phyloP scores from a whole-genome alignment of 2,329 filamentous ascomycete species.

The Colletotrichum sp. region DNA sequence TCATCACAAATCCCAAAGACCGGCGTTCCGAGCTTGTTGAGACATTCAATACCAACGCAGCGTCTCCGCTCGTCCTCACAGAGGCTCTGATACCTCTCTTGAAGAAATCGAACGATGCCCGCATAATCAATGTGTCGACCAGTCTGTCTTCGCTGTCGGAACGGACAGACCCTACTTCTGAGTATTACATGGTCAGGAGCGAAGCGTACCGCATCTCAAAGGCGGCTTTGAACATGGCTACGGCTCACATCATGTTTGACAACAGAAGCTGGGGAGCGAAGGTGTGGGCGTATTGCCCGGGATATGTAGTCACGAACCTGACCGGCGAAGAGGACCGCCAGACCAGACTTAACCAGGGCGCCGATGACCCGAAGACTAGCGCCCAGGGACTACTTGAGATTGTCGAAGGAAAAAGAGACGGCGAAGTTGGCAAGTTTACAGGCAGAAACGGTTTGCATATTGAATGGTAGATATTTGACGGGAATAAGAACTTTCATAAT shows the following conservation, averaged over 20 bases:
- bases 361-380: conserved; percentile 29
- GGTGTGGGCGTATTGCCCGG: conserved; percentile 37
- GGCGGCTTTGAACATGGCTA: conserved; percentile 40
- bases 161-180: conserved; percentile 24
- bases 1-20: conserved; percentile 51
- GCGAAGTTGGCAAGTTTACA: conserved; percentile 26
- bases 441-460: not conserved
- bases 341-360: conserved; percentile 27
- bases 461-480: not conserved
- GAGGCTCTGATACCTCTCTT: conserved; percentile 36
- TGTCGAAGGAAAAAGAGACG: conserved; percentile 31
- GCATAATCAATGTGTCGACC: conserved; percentile 38
- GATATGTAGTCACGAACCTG: conserved; percentile 36
- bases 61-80: conserved; percentile 31
- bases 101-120: conserved; percentile 27
- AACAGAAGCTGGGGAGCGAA: conserved; percentile 32
- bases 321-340: conserved; percentile 29
- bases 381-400: conserved; percentile 29
- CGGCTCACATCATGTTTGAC: conserved; percentile 30
- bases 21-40: conserved; percentile 59
- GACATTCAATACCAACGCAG: conserved; percentile 50
- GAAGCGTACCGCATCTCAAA: conserved; percentile 39
- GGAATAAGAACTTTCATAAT: rapidly evolving
- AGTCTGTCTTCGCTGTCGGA: conserved; percentile 33
- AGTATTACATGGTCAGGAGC: conserved; percentile 17